A percentile compares a stretch with the other conserved stretches of the same genome.
phyloP scores from a whole-genome alignment of 768 basidiomycete genomes.

The Agaricus blazei region DNA sequence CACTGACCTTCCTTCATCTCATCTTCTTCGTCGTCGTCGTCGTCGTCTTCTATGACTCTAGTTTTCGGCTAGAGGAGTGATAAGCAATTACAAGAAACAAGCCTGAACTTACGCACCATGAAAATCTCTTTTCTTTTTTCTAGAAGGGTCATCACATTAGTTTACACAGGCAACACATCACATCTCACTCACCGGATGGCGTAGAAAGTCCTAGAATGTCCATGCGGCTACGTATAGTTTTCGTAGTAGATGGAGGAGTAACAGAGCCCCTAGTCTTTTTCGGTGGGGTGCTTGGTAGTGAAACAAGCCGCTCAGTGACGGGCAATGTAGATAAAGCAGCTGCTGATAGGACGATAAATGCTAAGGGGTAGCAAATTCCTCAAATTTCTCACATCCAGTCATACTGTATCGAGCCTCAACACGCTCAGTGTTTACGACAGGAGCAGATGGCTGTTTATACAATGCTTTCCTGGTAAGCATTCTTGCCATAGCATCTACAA shows the following conservation, averaged over 20 bases:
- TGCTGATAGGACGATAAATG: neutral
- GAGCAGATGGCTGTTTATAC: neutral
- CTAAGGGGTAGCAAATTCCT: neutral
- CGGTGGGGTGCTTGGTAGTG: neutral
- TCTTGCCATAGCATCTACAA: neutral
- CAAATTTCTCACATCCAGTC: neutral
- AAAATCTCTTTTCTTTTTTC: neutral
- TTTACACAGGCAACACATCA: neutral
- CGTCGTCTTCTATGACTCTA: neutral
- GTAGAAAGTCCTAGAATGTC: neutral
- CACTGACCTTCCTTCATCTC: constrained; percentile 1
- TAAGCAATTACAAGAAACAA: neutral
- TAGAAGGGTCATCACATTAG: neutral
- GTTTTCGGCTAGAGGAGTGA: neutral
- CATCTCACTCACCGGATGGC: neutral
- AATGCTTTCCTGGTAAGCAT: neutral
- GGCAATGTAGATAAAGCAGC: neutral
- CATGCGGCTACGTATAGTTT: neutral
- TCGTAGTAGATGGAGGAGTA: neutral
- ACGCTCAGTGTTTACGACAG: neutral
- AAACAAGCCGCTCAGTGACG: neutral
- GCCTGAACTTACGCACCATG: neutral
- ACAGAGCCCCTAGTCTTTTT: neutral
- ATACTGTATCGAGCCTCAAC: neutral
- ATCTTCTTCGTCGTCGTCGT: constrained; percentile 4